These are phyloP conservation scores for Panicum hallii DNA, from an alignment of 202 grass and related monocot genomes.

Conservation along the genomic window DNA sequence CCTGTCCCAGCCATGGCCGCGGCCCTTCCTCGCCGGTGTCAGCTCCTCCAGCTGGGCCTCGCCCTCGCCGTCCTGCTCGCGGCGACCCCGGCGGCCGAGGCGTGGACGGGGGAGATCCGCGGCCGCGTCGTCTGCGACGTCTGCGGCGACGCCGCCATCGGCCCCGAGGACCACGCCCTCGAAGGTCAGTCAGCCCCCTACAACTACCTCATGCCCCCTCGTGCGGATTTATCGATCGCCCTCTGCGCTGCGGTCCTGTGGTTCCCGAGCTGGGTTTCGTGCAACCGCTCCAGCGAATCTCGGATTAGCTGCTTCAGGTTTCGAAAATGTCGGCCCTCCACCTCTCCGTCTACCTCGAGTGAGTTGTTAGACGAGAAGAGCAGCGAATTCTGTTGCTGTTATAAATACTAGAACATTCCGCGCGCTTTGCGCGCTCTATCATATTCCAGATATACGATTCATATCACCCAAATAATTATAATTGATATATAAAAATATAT, in stretches of 20 bases:
- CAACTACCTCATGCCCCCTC: neutral
- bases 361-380: neutral
- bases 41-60: slow-evolving; percentile 25
- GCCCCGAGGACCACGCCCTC: slow-evolving; percentile 86
- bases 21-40: slow-evolving; percentile 12
- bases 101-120: slow-evolving; percentile 92
- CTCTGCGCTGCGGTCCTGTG: neutral
- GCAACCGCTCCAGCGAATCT: slow-evolving; percentile 2
- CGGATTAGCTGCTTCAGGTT: slow-evolving; percentile 16
- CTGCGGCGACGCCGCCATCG: slow-evolving; percentile 78
- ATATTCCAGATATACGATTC: too few species aligned
- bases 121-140: slow-evolving; percentile 92
- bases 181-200: slow-evolving; percentile 55
- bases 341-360: neutral
- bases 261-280: neutral
- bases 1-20: slow-evolving; percentile 45
- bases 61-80: slow-evolving; percentile 35
- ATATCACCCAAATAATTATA: too few species aligned
- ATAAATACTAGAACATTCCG: neutral
- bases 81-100: slow-evolving; percentile 46
- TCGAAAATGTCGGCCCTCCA: neutral
- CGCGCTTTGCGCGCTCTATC: too few species aligned
- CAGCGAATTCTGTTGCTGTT: neutral
- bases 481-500: too few species aligned
- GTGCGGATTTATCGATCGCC: neutral